Conservation (phyloP, 164 flowering plant genomes). For the Piper betle region DNA sequence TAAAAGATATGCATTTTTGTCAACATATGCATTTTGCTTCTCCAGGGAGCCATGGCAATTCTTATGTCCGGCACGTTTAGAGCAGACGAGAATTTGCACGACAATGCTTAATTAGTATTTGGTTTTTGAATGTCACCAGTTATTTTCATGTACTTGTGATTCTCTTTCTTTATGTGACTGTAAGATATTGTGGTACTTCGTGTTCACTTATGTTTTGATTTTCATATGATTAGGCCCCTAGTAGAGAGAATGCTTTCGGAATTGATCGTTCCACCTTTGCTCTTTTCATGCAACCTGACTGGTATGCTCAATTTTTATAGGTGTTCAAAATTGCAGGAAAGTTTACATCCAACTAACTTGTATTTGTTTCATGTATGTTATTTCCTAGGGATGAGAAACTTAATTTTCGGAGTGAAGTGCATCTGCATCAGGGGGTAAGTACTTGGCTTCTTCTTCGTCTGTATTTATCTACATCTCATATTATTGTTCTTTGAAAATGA, state of each 20-base stretch:
- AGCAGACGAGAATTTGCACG: too few species aligned
- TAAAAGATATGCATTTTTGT: too few species aligned
- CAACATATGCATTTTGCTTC: too few species aligned
- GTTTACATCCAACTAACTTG: too few species aligned
- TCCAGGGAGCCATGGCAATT: too few species aligned
- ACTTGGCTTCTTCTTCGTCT: not conserved
- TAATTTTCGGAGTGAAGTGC: slow-evolving; percentile 43
- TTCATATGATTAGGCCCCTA: slow-evolving; percentile 47
- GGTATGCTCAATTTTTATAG: too few species aligned
- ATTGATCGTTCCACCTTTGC: slow-evolving; percentile 89
- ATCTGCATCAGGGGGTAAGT: slow-evolving; percentile 61
- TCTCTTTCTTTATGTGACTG: not conserved
- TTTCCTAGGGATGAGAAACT: slow-evolving; percentile 65
- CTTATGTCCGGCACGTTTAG: too few species aligned
- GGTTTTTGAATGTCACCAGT: not conserved
- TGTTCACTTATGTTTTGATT: not conserved
- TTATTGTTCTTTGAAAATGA: not conserved
- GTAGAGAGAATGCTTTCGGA: slow-evolving; percentile 50
- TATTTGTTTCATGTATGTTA: too few species aligned
- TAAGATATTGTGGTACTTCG: not conserved
- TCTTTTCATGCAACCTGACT: slow-evolving; percentile 94
- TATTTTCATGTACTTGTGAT: not conserved
- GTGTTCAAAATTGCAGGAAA: too few species aligned
- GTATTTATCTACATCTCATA: not conserved
- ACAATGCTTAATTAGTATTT: too few species aligned